Evolutionary conservation across 169 alveolate species (phyloP), one percentile per base, ranked within the genome.

Genomic region (Plasmodium cynomolgi): DNA sequence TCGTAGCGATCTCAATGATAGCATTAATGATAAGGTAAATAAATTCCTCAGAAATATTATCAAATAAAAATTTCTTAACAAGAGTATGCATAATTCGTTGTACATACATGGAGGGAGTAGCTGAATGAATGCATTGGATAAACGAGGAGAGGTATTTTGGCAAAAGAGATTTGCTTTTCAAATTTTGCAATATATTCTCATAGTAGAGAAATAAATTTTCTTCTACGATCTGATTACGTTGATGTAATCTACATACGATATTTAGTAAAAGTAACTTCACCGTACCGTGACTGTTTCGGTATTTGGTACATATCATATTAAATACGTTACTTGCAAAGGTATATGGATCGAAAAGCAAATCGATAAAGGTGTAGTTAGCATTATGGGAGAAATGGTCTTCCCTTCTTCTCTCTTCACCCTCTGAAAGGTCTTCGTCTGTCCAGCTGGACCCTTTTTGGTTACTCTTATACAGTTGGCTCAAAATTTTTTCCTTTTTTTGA

Each of bases 181-280:
- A 31, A 54, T 56, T 72, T 1, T 1, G 6, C 2, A 86, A 4
- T 0, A 79, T 23, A 23, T 77, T 20, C 44, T 86, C 93, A 50
- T 56, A 86, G 31, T 86, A 86, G 3, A 86, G 15, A 56, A 86
- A 86, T 56, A 86, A 77, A 20, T 86, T 86, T 54, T 86, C 93
- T 56, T 86, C 88, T 2, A 86, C 44, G 15, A 86, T 86, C 39
- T 86, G 79, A 86, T 86, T 47, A 11, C 93, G 15, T 8, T 86
- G 93, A 44, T 86, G 81, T 1, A 86, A 56, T 56, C 93, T 54
- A 8, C 93, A 75, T 2, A 86, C 31, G 8, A 86, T 77, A 34
- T 86, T 86, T 6, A 86, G 31, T 15, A 86, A 68, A 17, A 86
- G 81, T 8, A 86, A 56, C 68, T 86, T 86, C 1, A 86, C 81